Base-by-base conservation (phyloP, 2,329 filamentous ascomycete genomes). In the Cladosporium sp. region DNA sequence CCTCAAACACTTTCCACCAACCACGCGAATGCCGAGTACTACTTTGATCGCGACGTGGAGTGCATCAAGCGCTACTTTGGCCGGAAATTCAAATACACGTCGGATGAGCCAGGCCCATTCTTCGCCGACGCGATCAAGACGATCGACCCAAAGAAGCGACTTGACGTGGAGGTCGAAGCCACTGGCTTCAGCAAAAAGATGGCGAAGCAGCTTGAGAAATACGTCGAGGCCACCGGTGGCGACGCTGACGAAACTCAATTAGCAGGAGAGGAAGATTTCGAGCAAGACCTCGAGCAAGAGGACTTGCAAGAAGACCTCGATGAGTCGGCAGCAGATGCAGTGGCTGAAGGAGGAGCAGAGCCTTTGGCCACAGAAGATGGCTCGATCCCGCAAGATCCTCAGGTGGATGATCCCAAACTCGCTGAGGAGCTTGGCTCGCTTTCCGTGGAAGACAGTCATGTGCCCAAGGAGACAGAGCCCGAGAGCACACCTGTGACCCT, bases 1-100 rank as follows among this genome's bases (percentile, higher is more conserved):
- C 95, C 95, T 0, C 95, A 99, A 76, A 98, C 97, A 90, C 88
- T 99, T 2, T 98, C 94, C 0, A 92, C 97, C 76, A 92, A 97
- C 71, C 95, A 99, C 75, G 80, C 84, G 39, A 97, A 99, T 74
- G 96, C 95, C 21, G 91, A 97, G 75, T 96, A 93, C 86, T 98
- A 99, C 79, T 99, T 99, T 77, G 91, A 98, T 76, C 89, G 95
- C 69, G 95, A 99, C 73, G 93, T 99, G 16, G 88, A 91, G 68
- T 99, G 96, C 78, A 90, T 99, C 73, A 98, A 97, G 80, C 88
- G 91, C 34, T 99, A 96, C 78, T 99, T 99, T 75, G 85, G 91
- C 74, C 85, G 93, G 25, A 88, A 92, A 32, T 99, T 97, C 78
- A 89, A 92, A 70, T 99, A 98, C 76, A 88, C 88, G 3, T 90